Base-by-base conservation (phyloP, 228 moss, liverwort and hornwort genomes). In the Sphagnum magellanicum region DNA sequence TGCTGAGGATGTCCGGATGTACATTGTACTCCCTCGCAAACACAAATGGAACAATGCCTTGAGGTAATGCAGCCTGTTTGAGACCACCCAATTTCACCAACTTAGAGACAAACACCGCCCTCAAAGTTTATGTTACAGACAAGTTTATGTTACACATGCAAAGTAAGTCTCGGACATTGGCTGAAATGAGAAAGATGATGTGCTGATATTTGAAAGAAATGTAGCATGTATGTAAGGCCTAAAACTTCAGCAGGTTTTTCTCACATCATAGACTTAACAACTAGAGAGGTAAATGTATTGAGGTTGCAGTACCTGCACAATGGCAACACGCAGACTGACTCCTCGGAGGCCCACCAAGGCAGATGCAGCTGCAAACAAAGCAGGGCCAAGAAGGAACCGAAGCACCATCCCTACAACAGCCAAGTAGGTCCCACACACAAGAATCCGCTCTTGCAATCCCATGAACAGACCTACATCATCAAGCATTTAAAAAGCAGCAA, bases 281-380 rank as follows among this genome's bases (percentile, higher is more conserved):
- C 32, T 32, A 32, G 32, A 32, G 32, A 32, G 32, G 32, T 32
- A 32, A 32, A 32, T 17, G 32, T 32, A 32, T 32, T 32, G 32
- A 32, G 3, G 32, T 32, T 32, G 32, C 32, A 32, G 70, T 76
- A 97, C 97, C 90, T 98, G 98, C 51, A 98, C 89, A 61, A 98
- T 91, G 8, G 98, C 74, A 61, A 93, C 94, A 61, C 83, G 87
- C 50, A 98, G 81, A 72, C 78, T 78, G 53, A 81, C 86, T 63
- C 94, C 90, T 77, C 79, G 88, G 67, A 98, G 76, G 65, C 98
- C 94, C 65, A 94, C 89, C 15, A 71, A 51, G 51, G 84, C 82
- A 4, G 98, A 90, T 52, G 92, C 90, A 6, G 88, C 90, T 71
- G 90, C 98, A 83, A 98, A 94, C 68, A 91, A 84, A 72, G 92